These are phyloP conservation scores for Rhizophlyctis rosea DNA, from an alignment of 192 early-diverging fungal species.

Conservation along the genomic window DNA sequence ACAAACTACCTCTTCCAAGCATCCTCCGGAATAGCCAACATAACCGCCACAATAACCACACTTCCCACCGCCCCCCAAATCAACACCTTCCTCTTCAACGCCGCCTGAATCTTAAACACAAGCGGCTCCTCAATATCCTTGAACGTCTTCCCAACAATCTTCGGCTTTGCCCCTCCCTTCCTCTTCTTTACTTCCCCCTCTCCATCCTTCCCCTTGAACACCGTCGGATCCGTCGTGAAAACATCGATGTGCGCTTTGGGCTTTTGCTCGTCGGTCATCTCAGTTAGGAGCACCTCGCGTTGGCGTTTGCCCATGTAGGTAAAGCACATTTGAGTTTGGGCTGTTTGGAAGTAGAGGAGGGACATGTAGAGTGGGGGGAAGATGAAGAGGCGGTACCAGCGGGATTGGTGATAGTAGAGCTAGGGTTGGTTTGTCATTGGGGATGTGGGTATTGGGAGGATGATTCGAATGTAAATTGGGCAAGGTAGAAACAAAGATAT, in stretches of 20 bases:
- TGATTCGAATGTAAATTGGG: not conserved
- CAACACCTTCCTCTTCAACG: not conserved
- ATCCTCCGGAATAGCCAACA: slow-evolving; percentile 3
- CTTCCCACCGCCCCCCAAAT: not conserved
- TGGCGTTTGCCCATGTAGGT: not conserved
- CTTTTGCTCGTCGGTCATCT: not conserved
- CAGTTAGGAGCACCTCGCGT: not conserved
- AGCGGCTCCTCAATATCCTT: slow-evolving; percentile 4
- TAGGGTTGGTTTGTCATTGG: too few relatives aligned
- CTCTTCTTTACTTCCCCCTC: not conserved
- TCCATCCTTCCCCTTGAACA: slow-evolving; percentile 2
- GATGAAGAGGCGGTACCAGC: not conserved
- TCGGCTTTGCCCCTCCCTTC: not conserved
- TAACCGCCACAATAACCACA: not conserved
- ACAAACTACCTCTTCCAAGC: slow-evolving; percentile 1
- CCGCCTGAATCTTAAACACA: slow-evolving; percentile 3
- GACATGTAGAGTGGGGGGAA: not conserved
- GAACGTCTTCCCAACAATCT: not conserved
- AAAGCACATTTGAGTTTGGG: not conserved
- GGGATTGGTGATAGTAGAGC: not conserved
- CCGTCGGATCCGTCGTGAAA: not conserved
- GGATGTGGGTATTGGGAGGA: too few relatives aligned
- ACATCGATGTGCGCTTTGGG: not conserved
- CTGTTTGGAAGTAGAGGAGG: not conserved
- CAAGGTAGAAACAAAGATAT: not conserved